Evolutionary conservation across 78 protist species (phyloP).

Genomic region (Bodo saltans): DNA sequence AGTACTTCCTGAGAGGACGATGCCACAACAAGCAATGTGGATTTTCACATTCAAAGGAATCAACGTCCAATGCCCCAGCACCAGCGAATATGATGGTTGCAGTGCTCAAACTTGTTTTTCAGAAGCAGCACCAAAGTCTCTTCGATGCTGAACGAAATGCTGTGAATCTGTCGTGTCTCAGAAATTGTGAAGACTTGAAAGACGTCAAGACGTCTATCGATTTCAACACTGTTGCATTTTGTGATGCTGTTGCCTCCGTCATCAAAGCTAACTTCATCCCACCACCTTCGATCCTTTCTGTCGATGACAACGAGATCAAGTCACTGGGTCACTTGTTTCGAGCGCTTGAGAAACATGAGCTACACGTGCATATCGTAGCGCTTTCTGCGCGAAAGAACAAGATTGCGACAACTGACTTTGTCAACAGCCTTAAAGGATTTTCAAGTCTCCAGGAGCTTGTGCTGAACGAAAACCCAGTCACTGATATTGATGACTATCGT

Average conservation of each 20-base stretch:
- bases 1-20: no score
- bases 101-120: background rate
- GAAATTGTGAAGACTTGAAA: background rate
- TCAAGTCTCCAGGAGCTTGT: background rate
- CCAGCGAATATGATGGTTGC: no score
- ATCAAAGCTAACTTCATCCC: background rate
- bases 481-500: background rate
- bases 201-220: background rate
- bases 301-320: background rate
- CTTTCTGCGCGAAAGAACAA: background rate
- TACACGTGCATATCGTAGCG: background rate
- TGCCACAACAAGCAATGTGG: no score
- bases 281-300: background rate
- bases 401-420: background rate
- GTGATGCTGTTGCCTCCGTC: background rate
- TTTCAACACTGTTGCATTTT: background rate
- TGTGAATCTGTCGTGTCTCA: background rate
- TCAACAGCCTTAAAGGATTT: background rate
- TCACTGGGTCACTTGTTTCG: background rate
- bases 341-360: background rate
- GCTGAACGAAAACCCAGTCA: background rate
- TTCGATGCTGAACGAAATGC: no score
- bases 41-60: no score
- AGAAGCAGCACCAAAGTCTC: background rate
- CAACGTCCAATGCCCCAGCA: no score